Percentiles rank a stretch among this genome's conserved stretches.
These are phyloP conservation scores for Pseudopithomyces chartarum DNA, from an alignment of 2,329 filamentous ascomycete species.

Conservation along the genomic window DNA sequence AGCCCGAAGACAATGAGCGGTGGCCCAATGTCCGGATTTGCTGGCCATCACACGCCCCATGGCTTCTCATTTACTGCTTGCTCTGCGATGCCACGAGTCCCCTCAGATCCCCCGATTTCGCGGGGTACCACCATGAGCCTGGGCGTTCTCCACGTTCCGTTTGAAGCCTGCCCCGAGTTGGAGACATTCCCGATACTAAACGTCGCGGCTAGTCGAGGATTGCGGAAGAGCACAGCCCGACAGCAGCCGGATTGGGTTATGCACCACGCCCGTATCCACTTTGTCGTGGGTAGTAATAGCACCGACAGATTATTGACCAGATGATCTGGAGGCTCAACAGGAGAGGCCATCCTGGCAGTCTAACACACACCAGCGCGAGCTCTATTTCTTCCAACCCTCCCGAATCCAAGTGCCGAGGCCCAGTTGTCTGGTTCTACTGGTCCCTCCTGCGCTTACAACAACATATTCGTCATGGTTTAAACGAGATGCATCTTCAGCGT, in stretches of 20 bases:
- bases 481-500: no score
- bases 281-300: not conserved
- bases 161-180: conserved; percentile 3
- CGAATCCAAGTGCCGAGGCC: not conserved
- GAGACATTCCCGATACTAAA: conserved; percentile 3
- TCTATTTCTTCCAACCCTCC: not conserved
- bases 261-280: not conserved
- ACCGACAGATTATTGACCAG: not conserved
- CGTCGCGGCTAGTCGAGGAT: not conserved
- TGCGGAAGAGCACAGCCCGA: not conserved
- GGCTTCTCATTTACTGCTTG: not conserved
- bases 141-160: conserved; percentile 1
- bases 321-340: not conserved
- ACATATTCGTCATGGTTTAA: no score
- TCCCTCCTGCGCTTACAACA: no score
- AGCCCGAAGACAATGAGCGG: not conserved
- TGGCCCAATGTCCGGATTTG: not conserved
- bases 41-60: no score
- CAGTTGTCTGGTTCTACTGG: no score
- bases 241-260: not conserved
- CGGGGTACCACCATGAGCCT: not conserved
- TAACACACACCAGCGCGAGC: not conserved
- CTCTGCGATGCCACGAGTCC: not conserved
- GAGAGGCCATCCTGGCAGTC: not conserved
- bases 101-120: not conserved